phyloP scores from a whole-genome alignment of 2,329 filamentous ascomycete genomes.

The Fusarium oxysporum region DNA sequence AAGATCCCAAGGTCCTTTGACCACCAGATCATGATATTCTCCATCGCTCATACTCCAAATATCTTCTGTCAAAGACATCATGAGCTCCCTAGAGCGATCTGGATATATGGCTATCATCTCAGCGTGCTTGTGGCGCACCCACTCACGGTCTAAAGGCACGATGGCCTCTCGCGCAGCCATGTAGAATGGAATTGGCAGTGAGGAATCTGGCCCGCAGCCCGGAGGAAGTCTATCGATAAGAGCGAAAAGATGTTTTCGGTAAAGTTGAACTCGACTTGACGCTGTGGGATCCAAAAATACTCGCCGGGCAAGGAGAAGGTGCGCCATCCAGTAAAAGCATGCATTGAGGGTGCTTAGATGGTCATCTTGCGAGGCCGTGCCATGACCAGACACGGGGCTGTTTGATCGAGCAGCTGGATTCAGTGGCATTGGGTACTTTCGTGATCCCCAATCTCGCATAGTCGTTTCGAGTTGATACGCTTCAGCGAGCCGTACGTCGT shows the following conservation, averaged over 20 bases:
- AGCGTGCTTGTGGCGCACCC: background rate
- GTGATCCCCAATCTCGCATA: background rate
- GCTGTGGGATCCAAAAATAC: background rate
- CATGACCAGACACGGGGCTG: fast-evolving
- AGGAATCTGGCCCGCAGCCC: background rate
- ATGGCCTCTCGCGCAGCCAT: background rate
- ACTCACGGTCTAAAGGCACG: background rate
- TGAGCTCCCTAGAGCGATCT: background rate
- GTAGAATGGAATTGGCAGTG: background rate
- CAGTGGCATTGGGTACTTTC: background rate
- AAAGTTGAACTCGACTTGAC: background rate
- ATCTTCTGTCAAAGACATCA: background rate
- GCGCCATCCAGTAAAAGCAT: background rate
- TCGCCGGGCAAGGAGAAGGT: background rate
- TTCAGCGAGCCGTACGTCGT: background rate
- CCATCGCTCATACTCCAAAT: background rate
- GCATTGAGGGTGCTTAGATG: background rate
- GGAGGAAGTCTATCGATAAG: background rate
- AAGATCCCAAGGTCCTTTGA: background rate
- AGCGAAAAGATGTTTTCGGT: background rate
- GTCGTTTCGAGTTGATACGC: background rate
- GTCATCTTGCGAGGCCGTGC: background rate
- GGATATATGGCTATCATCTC: background rate
- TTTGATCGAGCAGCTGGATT: background rate
- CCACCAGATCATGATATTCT: background rate